Conservation (phyloP, 768 basidiomycete genomes). For the Myochromella boudieri region DNA sequence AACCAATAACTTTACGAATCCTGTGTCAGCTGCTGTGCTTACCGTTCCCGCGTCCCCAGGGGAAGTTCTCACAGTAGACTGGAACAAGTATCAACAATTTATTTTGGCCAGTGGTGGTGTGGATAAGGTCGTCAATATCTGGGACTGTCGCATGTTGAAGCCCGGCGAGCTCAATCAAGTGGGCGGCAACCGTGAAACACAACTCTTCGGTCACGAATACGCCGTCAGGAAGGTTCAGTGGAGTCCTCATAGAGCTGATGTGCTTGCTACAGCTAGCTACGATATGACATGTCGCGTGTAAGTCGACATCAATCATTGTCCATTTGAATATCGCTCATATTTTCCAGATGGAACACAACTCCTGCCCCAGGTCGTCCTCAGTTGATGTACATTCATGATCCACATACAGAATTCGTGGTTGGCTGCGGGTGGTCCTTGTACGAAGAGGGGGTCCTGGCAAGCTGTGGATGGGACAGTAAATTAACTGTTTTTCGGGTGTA, state of each 20-base stretch:
- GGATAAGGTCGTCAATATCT: slow-evolving; percentile 73
- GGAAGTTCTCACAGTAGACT: slow-evolving; percentile 82
- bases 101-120: slow-evolving; percentile 78
- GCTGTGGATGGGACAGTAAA: slow-evolving; percentile 90
- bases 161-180: slow-evolving; percentile 53
- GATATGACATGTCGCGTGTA: slow-evolving; percentile 96
- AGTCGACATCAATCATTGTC: slow-evolving; percentile 28
- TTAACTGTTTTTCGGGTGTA: slow-evolving; percentile 71
- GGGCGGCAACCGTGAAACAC: slow-evolving; percentile 70
- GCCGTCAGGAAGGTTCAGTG: slow-evolving; percentile 88
- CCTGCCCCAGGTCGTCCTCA: slow-evolving; percentile 49
- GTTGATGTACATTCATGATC: slow-evolving; percentile 72
- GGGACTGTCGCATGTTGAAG: slow-evolving; percentile 88
- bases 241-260: slow-evolving; percentile 75
- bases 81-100: slow-evolving; percentile 90
- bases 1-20: slow-evolving; percentile 60
- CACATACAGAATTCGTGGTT: slow-evolving; percentile 94
- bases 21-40: slow-evolving; percentile 67
- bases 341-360: slow-evolving; percentile 70
- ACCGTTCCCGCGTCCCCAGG: slow-evolving; percentile 77
- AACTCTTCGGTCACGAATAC: slow-evolving; percentile 84
- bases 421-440: slow-evolving; percentile 92
- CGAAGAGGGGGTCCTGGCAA: slow-evolving; percentile 84
- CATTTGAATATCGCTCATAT: not conserved
- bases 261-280: slow-evolving; percentile 74